A percentile compares a stretch with the other conserved stretches of the same genome.
These are phyloP conservation scores for Phoenix roebelenii DNA, from an alignment of 176 grass and related monocot genomes.

Conservation along the genomic window DNA sequence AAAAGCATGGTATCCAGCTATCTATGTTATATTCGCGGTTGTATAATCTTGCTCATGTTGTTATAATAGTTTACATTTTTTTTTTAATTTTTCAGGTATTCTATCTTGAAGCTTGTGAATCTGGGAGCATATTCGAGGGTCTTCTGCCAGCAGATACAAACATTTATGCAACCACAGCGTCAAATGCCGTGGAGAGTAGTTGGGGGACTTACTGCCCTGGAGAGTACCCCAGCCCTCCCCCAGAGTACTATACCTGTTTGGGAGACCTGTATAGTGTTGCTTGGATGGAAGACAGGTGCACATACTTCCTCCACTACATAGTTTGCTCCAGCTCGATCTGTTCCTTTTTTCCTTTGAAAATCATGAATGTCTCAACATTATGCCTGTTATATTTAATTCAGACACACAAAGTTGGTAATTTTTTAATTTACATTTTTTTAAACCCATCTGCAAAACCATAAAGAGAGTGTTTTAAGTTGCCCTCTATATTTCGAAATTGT, in stretches of 20 bases:
- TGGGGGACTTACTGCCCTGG: slow-evolving; percentile 96
- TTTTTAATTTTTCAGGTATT: slow-evolving; percentile 49
- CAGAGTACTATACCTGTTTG: slow-evolving; percentile 82
- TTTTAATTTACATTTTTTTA: no score
- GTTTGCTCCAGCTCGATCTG: background rate
- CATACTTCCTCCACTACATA: background rate
- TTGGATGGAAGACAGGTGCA: slow-evolving; percentile 99
- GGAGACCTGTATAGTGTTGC: slow-evolving; percentile 85
- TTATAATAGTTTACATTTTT: slow-evolving; percentile 10
- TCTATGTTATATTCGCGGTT: slow-evolving; percentile 9
- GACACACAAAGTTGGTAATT: no score
- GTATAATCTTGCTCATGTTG: slow-evolving; percentile 10
- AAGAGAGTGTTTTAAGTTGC: no score
- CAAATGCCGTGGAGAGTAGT: slow-evolving; percentile 88
- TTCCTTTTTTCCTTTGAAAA: no score
- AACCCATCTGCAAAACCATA: no score
- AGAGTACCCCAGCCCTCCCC: slow-evolving; percentile 46
- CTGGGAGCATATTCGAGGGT: slow-evolving; percentile 92
- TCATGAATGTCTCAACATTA: no score
- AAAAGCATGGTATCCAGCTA: slow-evolving; percentile 75
- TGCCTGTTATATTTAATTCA: no score
- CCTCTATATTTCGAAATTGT: no score
- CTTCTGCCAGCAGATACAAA: slow-evolving; percentile 68
- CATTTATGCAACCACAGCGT: slow-evolving; percentile 89
- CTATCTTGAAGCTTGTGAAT: slow-evolving; percentile 98